Conservation (phyloP, 768 basidiomycete genomes). For the Chalciporus pseudorubinellus region DNA sequence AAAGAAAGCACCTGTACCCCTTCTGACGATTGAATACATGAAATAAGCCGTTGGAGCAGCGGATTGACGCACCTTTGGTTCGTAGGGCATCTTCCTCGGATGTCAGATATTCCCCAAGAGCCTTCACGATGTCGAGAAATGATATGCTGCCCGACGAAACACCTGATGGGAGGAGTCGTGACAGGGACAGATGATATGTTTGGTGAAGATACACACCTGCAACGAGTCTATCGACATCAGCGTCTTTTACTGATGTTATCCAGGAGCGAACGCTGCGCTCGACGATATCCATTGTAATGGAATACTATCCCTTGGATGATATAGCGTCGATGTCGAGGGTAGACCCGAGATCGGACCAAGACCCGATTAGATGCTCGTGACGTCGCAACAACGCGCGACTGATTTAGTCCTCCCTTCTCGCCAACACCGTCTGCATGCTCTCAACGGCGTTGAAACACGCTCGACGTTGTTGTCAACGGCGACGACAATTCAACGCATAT, state of each 20-base stretch:
- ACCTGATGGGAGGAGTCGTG: conserved; percentile 38
- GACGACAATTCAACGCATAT: conserved; percentile 22
- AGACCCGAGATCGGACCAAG: not conserved
- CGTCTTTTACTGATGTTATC: conserved; percentile 62
- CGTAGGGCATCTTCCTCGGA: conserved; percentile 78
- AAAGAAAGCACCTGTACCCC: conserved; percentile 83
- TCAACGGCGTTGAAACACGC: conserved; percentile 15
- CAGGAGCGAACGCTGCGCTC: conserved; percentile 66
- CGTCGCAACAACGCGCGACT: conserved; percentile 7
- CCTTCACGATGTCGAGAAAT: conserved; percentile 78
- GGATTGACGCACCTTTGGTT: conserved; percentile 62
- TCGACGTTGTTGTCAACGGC: conserved; percentile 20
- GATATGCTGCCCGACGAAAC: conserved; percentile 54
- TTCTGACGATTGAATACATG: conserved; percentile 31
- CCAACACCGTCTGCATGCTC: conserved; percentile 19
- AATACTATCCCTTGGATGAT: not conserved
- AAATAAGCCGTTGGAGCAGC: not conserved
- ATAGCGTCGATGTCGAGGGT: not conserved
- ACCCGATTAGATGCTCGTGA: conserved; percentile 10
- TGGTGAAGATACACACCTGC: conserved; percentile 44
- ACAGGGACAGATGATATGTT: not conserved
- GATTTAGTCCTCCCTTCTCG: conserved; percentile 8
- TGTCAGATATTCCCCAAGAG: conserved; percentile 83
- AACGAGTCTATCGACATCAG: conserved; percentile 57
- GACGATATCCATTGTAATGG: conserved; percentile 40